Conservation (phyloP, 129 eudicot species). For the Rutidosis leptorrhynchoides region DNA sequence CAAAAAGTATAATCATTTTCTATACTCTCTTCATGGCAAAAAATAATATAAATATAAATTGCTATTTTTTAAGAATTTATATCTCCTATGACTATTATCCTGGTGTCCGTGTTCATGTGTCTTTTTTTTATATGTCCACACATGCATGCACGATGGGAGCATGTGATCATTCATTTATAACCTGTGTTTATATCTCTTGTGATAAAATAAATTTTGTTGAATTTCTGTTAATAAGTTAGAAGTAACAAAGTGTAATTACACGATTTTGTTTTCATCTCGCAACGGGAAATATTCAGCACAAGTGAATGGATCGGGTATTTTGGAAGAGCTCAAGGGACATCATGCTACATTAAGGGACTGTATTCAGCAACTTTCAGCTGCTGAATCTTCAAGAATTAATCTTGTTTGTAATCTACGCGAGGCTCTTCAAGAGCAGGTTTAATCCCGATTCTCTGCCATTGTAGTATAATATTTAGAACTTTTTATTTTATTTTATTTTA, state of each 20-base stretch:
- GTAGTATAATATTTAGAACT: background rate
- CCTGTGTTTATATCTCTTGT: background rate
- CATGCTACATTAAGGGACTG: conserved; percentile 61
- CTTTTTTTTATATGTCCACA: background rate
- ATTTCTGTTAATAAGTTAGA: background rate
- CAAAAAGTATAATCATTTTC: no score
- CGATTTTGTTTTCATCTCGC: background rate
- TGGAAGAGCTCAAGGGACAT: conserved; percentile 80
- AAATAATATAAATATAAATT: no score
- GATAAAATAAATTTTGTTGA: background rate
- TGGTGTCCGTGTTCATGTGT: background rate
- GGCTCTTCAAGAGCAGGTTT: conserved; percentile 91
- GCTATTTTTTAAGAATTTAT: no score
- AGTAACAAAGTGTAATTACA: background rate
- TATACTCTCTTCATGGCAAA: background rate
- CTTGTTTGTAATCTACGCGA: conserved; percentile 68
- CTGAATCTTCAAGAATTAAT: conserved; percentile 70
- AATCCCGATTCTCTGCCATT: background rate
- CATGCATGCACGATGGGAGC: background rate
- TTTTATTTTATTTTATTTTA: background rate
- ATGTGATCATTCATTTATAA: background rate
- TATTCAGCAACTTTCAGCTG: conserved; percentile 61
- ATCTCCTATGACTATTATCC: background rate
- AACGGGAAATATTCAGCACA: conserved; percentile 31
- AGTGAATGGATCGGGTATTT: conserved; percentile 39